Conservation (phyloP, 2,329 filamentous ascomycete species). For the Colletotrichum sp. region DNA sequence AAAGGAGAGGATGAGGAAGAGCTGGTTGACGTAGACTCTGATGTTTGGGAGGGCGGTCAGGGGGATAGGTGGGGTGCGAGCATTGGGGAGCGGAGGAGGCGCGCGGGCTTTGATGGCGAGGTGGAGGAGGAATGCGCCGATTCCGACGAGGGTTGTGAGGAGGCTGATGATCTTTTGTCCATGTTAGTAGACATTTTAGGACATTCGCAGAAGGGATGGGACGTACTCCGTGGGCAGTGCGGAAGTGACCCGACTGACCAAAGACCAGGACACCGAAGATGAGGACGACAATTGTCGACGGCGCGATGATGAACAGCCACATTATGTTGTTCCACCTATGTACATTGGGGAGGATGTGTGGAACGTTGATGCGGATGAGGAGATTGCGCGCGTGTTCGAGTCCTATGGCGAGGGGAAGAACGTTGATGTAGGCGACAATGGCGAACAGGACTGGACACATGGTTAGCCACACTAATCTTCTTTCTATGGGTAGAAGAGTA, state of each 20-base stretch:
- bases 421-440: conserved; percentile 27
- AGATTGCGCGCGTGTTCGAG: conserved; percentile 31
- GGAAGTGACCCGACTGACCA: conserved; percentile 29
- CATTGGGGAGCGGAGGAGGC: not conserved
- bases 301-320: conserved; percentile 29
- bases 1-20: conserved; percentile 28
- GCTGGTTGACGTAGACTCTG: conserved; percentile 27
- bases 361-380: conserved; percentile 24
- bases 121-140: conserved; percentile 28
- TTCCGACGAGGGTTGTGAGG: conserved; percentile 28
- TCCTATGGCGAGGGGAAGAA: conserved; percentile 31
- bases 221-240: conserved; percentile 33
- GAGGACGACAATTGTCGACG: conserved; percentile 27
- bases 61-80: not conserved
- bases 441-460: conserved; percentile 25
- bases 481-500: not conserved
- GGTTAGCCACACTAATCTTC: not conserved
- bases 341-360: conserved; percentile 26
- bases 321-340: conserved; percentile 28
- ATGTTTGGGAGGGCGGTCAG: conserved; percentile 10
- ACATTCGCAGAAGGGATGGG: not conserved
- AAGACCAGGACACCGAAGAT: conserved; percentile 30
- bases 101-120: conserved; percentile 25
- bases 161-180: conserved; percentile 30
- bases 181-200: not conserved